Conservation (phyloP, 306 rosid genomes). For the Neltuma alba region DNA sequence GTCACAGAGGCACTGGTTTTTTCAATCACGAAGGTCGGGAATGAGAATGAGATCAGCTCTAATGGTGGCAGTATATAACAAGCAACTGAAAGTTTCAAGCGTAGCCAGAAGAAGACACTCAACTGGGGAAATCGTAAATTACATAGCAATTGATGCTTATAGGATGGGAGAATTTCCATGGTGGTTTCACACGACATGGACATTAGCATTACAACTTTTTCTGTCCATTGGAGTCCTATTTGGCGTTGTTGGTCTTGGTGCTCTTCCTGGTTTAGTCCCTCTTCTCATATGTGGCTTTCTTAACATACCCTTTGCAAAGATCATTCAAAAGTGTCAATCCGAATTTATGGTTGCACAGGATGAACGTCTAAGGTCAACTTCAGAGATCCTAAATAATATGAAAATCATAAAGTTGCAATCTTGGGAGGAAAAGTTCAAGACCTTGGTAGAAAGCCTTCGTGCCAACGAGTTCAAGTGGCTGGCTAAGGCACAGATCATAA, state of each 20-base stretch:
- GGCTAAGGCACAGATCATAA: conserved; percentile 45
- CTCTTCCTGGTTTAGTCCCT: conserved; percentile 69
- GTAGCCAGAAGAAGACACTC: conserved; percentile 66
- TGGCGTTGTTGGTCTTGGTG: conserved; percentile 65
- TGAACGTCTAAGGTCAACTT: conserved; percentile 71
- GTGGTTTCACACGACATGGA: conserved; percentile 82
- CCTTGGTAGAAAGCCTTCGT: conserved; percentile 45
- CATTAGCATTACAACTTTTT: conserved; percentile 44
- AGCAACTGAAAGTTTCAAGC: conserved; percentile 71
- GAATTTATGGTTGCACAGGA: conserved; percentile 78
- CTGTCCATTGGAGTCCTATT: conserved; percentile 53
- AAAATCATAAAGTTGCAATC: conserved; percentile 82
- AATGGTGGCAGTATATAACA: conserved; percentile 75
- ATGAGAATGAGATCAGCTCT: conserved; percentile 82
- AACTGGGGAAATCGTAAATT: conserved; percentile 76
- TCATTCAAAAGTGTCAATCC: conserved; percentile 58
- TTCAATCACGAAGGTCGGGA: conserved; percentile 62
- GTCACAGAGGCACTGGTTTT: conserved; percentile 70
- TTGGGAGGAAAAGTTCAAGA: conserved; percentile 79
- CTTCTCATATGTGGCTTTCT: conserved; percentile 60
- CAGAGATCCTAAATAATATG: conserved; percentile 80
- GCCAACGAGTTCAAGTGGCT: conserved; percentile 71
- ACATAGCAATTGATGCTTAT: conserved; percentile 80
- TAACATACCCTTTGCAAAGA: conserved; percentile 67
- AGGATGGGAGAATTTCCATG: conserved; percentile 87